phyloP scores from a whole-genome alignment of 331 rosid species.

The Rhamnella rubrinervis region DNA sequence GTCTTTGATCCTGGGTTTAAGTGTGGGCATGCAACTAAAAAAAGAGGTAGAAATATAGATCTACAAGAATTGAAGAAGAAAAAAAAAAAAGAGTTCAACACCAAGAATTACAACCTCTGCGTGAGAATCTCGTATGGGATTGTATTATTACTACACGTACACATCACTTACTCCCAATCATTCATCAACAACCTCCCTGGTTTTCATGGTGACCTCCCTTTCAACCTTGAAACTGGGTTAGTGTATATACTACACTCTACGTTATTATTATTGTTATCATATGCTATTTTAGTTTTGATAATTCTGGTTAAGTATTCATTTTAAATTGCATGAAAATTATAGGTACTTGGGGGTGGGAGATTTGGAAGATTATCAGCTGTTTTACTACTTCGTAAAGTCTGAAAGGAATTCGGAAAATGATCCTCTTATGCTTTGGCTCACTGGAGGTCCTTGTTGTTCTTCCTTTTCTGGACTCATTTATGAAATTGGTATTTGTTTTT shows the following conservation, averaged over 20 bases:
- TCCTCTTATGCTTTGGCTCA: conserved; percentile 24
- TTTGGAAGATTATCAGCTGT: conserved; percentile 12
- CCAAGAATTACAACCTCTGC: no score
- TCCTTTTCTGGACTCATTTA: conserved; percentile 13
- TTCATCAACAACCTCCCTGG: conserved; percentile 39
- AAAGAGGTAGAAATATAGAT: no score
- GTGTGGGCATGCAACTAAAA: no score
- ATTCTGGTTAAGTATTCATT: not conserved
- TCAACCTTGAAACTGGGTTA: conserved; percentile 52
- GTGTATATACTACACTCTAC: not conserved
- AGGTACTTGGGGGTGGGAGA: conserved; percentile 19
- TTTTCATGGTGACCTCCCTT: conserved; percentile 43
- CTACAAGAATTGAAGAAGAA: no score
- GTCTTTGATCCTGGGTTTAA: no score
- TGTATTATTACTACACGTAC: not conserved
- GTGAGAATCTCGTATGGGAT: not conserved
- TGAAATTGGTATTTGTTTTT: conserved; percentile 11
- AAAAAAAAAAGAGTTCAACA: not conserved
- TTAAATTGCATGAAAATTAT: not conserved
- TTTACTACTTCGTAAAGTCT: conserved; percentile 18
- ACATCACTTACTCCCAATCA: conserved; percentile 19
- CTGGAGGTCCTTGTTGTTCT: conserved; percentile 27
- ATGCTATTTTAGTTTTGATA: not conserved
- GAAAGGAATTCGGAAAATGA: conserved; percentile 5
- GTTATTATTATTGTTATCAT: no score